Percentiles rank a stretch among this genome's conserved stretches.
Conservation (phyloP, 495 filamentous ascomycete genomes). For the Neurospora sp. region DNA sequence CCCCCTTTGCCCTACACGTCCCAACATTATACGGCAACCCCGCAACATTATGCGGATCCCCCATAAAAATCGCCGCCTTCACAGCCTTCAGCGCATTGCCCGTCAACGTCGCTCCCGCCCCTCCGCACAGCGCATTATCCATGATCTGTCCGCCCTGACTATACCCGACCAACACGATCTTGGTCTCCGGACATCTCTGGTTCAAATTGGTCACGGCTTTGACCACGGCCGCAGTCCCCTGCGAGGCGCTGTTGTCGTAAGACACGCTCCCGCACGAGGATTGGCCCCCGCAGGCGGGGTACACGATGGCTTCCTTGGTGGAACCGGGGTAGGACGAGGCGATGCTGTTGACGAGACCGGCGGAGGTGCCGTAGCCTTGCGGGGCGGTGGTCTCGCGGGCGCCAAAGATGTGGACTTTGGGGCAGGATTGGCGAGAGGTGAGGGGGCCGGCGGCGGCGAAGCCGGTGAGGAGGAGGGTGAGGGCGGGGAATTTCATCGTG, state of each 20-base stretch:
- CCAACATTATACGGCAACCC: conserved; percentile 53
- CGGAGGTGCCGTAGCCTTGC: conserved; percentile 43
- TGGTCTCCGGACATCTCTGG: conserved; percentile 42
- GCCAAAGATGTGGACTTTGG: conserved; percentile 49
- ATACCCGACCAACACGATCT: conserved; percentile 53
- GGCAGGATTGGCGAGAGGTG: conserved; percentile 31
- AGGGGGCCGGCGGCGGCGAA: conserved; percentile 14
- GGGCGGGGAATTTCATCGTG: conserved; percentile 17
- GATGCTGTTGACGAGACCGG: conserved; percentile 43
- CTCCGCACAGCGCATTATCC: conserved; percentile 54
- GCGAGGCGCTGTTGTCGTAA: conserved; percentile 42
- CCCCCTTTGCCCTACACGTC: conserved; percentile 43
- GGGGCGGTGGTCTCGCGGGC: conserved; percentile 54
- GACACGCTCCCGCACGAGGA: conserved; percentile 36
- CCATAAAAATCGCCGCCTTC: conserved; percentile 55
- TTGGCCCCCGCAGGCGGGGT: conserved; percentile 51
- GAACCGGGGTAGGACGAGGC: conserved; percentile 41
- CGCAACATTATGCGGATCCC: conserved; percentile 43
- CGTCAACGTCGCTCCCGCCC: conserved; percentile 38
- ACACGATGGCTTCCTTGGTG: conserved; percentile 47
- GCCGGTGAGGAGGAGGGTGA: conserved; percentile 18
- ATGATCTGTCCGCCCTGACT: conserved; percentile 55
- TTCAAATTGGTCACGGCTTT: conserved; percentile 46
- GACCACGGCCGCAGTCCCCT: conserved; percentile 45
- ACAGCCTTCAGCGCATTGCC: conserved; percentile 32